phyloP scores from a whole-genome alignment of 2,329 filamentous ascomycete genomes.

The Acrocalymma vagum region DNA sequence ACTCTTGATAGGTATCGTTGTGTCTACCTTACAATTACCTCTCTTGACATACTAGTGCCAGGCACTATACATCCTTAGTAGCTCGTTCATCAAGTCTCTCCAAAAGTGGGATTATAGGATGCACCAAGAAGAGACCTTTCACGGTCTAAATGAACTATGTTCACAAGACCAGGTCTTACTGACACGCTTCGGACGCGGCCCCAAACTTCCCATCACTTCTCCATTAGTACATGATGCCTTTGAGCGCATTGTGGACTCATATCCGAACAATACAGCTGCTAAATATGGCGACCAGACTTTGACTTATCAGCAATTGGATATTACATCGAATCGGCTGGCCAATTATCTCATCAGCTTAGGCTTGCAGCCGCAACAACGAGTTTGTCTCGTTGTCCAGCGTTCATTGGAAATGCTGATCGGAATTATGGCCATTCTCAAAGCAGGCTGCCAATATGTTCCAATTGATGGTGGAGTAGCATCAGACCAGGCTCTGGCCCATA shows the following conservation, averaged over 20 bases:
- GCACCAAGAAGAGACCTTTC: too few species aligned
- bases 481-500: constrained; percentile 52
- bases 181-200: constrained; percentile 33
- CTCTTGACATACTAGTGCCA: too few species aligned
- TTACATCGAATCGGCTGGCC: constrained; percentile 39
- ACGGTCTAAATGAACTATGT: too few species aligned
- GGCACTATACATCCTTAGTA: too few species aligned
- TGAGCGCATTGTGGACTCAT: constrained; percentile 32
- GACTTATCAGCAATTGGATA: constrained; percentile 40
- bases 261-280: constrained; percentile 32
- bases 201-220: constrained; percentile 21
- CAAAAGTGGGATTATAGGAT: too few species aligned
- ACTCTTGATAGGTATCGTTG: too few species aligned
- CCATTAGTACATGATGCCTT: constrained; percentile 35
- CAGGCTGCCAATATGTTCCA: constrained; percentile 67
- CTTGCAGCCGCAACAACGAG: constrained; percentile 49
- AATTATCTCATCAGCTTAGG: constrained; percentile 40
- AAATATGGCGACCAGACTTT: constrained; percentile 27
- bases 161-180: constrained; percentile 27
- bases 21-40: too few species aligned
- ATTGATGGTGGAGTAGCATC: constrained; percentile 61
- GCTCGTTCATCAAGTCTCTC: too few species aligned
- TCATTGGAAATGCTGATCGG: constrained; percentile 66
- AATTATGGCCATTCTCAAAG: constrained; percentile 65
- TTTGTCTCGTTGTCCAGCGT: constrained; percentile 65